Percentiles rank a stretch among this genome's conserved stretches.
These are phyloP conservation scores for Pseudopithomyces maydicus DNA, from an alignment of 2,329 filamentous ascomycete genomes.

Conservation along the genomic window DNA sequence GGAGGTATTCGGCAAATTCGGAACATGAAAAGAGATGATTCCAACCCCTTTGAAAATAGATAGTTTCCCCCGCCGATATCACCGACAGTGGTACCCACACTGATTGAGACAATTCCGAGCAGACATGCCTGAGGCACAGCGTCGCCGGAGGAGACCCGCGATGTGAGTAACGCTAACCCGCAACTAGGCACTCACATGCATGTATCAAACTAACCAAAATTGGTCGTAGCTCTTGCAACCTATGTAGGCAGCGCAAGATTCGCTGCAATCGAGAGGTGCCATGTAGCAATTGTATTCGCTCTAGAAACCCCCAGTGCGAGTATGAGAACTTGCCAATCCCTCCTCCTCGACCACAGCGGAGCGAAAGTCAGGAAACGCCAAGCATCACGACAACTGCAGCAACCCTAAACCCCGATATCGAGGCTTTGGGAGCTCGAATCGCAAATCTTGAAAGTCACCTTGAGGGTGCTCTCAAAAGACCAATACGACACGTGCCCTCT, in stretches of 20 bases:
- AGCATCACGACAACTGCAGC: constrained; percentile 21
- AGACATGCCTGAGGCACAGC: constrained; percentile 38
- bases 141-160: constrained; percentile 47
- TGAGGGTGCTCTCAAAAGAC: constrained; percentile 5
- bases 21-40: neutral
- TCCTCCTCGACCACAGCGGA: neutral
- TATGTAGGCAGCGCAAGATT: constrained; percentile 66
- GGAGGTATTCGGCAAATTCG: constrained; percentile 8
- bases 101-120: neutral
- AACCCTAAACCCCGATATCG: constrained; percentile 38
- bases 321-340: constrained; percentile 45
- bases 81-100: neutral
- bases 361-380: neutral
- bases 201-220: constrained; percentile 9
- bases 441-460: constrained; percentile 53
- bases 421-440: constrained; percentile 48
- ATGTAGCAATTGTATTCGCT: constrained; percentile 64
- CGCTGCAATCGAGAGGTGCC: constrained; percentile 64
- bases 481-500: constrained; percentile 16
- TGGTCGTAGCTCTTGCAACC: constrained; percentile 56
- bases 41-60: neutral
- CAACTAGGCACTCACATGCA: neutral
- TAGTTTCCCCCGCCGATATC: neutral
- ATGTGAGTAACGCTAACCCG: constrained; percentile 44
- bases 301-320: constrained; percentile 60